Evolutionary conservation across 2,329 filamentous ascomycete genomes (phyloP).

Genomic region (Penicillium sp.): DNA sequence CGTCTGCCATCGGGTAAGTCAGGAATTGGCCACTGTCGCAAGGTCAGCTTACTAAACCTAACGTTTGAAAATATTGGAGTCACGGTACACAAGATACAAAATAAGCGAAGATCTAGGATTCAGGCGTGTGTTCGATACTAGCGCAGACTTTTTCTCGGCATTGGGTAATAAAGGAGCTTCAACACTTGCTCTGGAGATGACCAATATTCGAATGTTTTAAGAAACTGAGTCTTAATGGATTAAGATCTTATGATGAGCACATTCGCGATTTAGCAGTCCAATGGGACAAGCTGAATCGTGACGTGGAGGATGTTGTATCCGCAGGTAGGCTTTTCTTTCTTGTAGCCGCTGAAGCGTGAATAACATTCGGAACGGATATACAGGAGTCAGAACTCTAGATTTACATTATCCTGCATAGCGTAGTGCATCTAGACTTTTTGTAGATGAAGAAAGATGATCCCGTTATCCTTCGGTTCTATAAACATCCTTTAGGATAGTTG

Average conservation of each 20-base stretch:
- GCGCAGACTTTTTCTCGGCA: neutral
- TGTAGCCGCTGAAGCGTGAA: neutral
- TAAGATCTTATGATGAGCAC: neutral
- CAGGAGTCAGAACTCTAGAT: neutral
- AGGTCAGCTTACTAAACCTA: no score
- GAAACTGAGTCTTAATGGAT: neutral
- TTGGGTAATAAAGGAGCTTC: neutral
- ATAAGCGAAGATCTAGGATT: neutral
- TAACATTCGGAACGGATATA: neutral
- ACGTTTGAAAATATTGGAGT: neutral
- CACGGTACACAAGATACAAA: neutral
- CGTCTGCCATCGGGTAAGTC: neutral
- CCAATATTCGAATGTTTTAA: neutral
- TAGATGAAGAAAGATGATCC: neutral
- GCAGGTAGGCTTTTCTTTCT: neutral
- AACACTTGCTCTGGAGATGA: neutral
- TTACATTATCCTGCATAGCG: neutral
- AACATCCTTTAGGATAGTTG: neutral
- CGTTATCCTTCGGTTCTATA: neutral
- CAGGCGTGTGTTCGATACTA: neutral
- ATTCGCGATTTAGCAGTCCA: neutral
- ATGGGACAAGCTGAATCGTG: neutral
- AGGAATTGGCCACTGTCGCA: no score
- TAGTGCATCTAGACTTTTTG: neutral
- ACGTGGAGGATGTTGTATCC: neutral